Percentiles rank a stretch among this genome's conserved stretches.
Evolutionary conservation across 345 rosid species (phyloP).

Genomic region (Mercurialis annua): DNA sequence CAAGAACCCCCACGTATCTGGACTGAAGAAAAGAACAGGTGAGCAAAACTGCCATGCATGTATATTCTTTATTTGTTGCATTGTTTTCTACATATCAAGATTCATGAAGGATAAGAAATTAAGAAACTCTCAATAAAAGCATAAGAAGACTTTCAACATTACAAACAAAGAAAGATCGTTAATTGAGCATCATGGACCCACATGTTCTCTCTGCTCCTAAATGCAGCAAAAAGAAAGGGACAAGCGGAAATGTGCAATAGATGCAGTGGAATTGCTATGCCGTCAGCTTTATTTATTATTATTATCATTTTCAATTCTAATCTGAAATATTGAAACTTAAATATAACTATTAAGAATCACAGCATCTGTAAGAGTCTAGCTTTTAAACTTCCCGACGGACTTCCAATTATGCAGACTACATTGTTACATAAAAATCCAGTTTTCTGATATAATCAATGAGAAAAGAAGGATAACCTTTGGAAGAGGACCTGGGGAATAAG

Average conservation of each 20-base stretch:
- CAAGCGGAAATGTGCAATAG: neutral
- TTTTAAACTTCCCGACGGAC: conserved; percentile 10
- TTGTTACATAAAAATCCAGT: neutral
- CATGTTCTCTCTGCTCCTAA: neutral
- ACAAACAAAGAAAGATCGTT: neutral
- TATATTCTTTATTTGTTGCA: neutral
- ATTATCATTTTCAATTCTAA: neutral
- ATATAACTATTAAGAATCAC: neutral
- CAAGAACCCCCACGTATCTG: conserved; percentile 54
- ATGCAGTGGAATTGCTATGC: neutral
- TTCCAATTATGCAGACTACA: neutral
- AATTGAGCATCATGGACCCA: neutral
- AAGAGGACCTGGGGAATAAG: conserved; percentile 79
- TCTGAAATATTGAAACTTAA: neutral
- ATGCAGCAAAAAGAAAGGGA: conserved; percentile 7
- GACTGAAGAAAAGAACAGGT: conserved; percentile 17
- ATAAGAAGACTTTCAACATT: neutral
- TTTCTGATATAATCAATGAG: conserved; percentile 10
- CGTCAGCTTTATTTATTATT: neutral
- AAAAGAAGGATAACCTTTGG: conserved; percentile 56
- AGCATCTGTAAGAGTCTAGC: neutral
- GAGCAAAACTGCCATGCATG: conserved; percentile 2
- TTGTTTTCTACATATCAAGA: neutral
- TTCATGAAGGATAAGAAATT: neutral
- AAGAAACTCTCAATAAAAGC: neutral